Percentiles rank a stretch among this genome's conserved stretches.
Conservation (phyloP, 805 yeast genomes). For the Sporopachydermia quercuum region DNA sequence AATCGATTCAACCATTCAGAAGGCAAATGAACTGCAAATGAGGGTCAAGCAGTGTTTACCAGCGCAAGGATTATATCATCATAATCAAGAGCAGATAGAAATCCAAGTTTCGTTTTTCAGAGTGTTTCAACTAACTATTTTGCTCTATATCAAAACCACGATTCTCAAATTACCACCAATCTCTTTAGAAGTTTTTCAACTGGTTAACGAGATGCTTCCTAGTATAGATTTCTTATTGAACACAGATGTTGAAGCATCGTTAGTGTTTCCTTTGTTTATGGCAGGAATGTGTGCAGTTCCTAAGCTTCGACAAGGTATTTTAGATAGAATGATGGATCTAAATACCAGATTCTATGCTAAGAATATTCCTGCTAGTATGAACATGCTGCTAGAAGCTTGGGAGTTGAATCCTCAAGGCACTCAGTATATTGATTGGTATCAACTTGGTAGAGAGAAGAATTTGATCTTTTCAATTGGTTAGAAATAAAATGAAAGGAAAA, state of each 20-base stretch:
- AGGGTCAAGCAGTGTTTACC: background rate
- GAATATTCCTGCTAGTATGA: background rate
- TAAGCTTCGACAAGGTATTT: background rate
- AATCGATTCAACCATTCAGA: background rate
- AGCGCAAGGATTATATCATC: background rate
- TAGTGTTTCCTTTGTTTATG: constrained; percentile 1
- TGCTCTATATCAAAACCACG: background rate
- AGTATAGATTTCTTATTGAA: background rate
- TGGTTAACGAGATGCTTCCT: background rate
- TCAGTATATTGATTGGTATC: background rate
- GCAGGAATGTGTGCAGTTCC: background rate
- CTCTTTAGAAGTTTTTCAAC: background rate
- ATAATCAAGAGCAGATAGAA: background rate
- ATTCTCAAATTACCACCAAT: background rate
- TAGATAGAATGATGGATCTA: background rate
- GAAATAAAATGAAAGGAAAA: no score
- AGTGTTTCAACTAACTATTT: background rate
- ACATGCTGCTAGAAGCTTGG: background rate
- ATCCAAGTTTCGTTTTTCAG: background rate
- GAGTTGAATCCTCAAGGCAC: constrained; percentile 1
- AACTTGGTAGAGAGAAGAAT: background rate
- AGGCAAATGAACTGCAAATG: background rate
- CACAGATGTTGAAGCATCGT: background rate
- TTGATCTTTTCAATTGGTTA: background rate
- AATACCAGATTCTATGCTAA: background rate